Conservation (phyloP, 2,329 filamentous ascomycete species). For the Alternaria incomplexa region DNA sequence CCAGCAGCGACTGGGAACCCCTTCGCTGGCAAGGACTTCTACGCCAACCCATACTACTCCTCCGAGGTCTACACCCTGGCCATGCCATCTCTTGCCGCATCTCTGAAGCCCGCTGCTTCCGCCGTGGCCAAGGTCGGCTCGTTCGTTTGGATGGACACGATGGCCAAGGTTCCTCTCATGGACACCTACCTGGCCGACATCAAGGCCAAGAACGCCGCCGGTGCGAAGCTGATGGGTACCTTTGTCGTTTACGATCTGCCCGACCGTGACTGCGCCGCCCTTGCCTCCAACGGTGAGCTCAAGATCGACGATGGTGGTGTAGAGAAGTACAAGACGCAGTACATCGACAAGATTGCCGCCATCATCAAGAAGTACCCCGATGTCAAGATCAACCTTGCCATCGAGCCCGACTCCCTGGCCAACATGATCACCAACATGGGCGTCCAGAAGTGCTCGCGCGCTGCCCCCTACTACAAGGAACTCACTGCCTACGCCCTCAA, state of each 20-base stretch:
- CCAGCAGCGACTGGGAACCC: slow-evolving; percentile 53
- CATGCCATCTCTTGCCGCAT: slow-evolving; percentile 65
- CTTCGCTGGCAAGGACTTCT: slow-evolving; percentile 57
- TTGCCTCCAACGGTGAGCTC: slow-evolving; percentile 69
- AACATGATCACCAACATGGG: slow-evolving; percentile 68
- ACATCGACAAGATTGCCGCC: slow-evolving; percentile 62
- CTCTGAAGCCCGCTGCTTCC: slow-evolving; percentile 58
- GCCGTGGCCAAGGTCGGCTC: slow-evolving; percentile 59
- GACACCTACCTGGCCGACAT: slow-evolving; percentile 57
- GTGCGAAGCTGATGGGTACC: slow-evolving; percentile 56
- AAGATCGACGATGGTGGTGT: slow-evolving; percentile 60
- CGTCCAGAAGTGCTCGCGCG: slow-evolving; percentile 61
- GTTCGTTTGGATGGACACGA: slow-evolving; percentile 61
- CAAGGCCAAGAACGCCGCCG: slow-evolving; percentile 54
- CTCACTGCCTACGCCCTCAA: slow-evolving; percentile 63
- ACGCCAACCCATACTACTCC: slow-evolving; percentile 61
- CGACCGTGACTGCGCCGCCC: slow-evolving; percentile 67
- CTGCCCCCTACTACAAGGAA: slow-evolving; percentile 61
- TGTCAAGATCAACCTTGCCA: slow-evolving; percentile 57
- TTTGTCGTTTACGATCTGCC: slow-evolving; percentile 70
- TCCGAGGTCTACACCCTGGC: slow-evolving; percentile 62
- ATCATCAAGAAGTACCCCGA: slow-evolving; percentile 62
- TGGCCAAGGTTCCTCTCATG: slow-evolving; percentile 58
- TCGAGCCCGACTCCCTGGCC: slow-evolving; percentile 57
- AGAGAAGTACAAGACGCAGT: slow-evolving; percentile 57